Conservation (phyloP, 768 basidiomycete species). For the Piloderma croceum region DNA sequence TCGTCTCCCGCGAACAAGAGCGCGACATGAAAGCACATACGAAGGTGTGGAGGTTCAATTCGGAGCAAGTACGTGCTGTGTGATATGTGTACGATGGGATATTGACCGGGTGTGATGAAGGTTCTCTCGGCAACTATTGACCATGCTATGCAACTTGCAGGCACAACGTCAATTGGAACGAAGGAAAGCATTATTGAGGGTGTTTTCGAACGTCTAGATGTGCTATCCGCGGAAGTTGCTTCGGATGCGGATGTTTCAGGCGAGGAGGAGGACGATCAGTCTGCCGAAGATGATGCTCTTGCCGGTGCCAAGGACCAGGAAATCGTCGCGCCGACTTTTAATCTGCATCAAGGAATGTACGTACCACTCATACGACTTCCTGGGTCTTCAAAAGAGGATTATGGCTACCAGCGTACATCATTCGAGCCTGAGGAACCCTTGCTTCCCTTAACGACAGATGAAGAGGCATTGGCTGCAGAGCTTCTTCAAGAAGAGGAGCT, state of each 20-base stretch:
- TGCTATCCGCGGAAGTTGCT: too few relatives aligned
- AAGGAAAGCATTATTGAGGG: slow-evolving; percentile 1
- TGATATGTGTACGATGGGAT: slow-evolving; percentile 5
- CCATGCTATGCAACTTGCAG: slow-evolving; percentile 35
- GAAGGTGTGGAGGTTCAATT: slow-evolving; percentile 51
- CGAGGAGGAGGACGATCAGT: neutral
- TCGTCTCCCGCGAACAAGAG: slow-evolving; percentile 57
- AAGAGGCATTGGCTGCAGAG: slow-evolving; percentile 17
- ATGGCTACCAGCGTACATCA: too few relatives aligned
- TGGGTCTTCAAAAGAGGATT: neutral
- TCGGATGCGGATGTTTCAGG: neutral
- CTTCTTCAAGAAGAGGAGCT: slow-evolving; percentile 16
- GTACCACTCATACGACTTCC: neutral
- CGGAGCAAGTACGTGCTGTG: slow-evolving; percentile 33
- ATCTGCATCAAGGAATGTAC: neutral
- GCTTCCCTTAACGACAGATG: neutral
- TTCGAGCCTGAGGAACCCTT: neutral
- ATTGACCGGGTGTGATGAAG: neutral
- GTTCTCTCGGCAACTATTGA: neutral
- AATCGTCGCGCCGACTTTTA: neutral
- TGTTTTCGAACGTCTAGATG: neutral
- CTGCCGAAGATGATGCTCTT: neutral
- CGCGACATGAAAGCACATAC: slow-evolving; percentile 49
- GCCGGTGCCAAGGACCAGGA: neutral
- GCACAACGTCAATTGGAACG: slow-evolving; percentile 30